These are phyloP conservation scores for Lasiosphaeriaceae sp. DNA, from an alignment of 495 filamentous ascomycete species.

Conservation along the genomic window DNA sequence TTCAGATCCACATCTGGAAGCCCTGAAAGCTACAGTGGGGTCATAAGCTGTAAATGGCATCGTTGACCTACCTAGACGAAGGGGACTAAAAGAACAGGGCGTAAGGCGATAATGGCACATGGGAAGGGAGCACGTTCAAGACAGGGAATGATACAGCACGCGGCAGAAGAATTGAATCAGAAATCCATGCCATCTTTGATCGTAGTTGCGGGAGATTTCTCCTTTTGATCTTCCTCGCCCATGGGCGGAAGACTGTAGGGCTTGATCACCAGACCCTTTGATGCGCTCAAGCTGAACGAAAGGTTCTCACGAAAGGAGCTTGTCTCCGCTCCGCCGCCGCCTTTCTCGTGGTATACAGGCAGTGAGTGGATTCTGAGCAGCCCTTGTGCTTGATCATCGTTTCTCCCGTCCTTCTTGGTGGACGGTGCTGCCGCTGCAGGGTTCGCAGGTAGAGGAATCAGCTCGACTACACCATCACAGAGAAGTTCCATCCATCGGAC, in stretches of 20 bases:
- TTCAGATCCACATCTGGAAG: neutral
- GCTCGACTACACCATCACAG: conserved; percentile 80
- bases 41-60: too few species aligned
- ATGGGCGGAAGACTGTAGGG: conserved; percentile 86
- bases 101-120: too few species aligned
- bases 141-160: too few species aligned
- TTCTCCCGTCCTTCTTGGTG: conserved; percentile 39
- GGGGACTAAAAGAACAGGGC: too few species aligned
- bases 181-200: conserved; percentile 31
- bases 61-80: too few species aligned
- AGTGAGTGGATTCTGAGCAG: conserved; percentile 77
- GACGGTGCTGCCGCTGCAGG: conserved; percentile 49
- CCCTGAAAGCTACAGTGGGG: too few species aligned
- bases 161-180: too few species aligned
- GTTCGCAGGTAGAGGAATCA: conserved; percentile 76
- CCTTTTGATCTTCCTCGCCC: conserved; percentile 67
- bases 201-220: conserved; percentile 41
- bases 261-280: conserved; percentile 76
- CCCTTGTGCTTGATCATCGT: conserved; percentile 78
- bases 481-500: conserved; percentile 86
- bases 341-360: conserved; percentile 82
- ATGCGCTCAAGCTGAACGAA: conserved; percentile 82
- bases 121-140: too few species aligned
- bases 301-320: conserved; percentile 74
- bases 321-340: conserved; percentile 67